Base-by-base conservation (phyloP, 257 asterid species). In the Galeopsis tetrahit region DNA sequence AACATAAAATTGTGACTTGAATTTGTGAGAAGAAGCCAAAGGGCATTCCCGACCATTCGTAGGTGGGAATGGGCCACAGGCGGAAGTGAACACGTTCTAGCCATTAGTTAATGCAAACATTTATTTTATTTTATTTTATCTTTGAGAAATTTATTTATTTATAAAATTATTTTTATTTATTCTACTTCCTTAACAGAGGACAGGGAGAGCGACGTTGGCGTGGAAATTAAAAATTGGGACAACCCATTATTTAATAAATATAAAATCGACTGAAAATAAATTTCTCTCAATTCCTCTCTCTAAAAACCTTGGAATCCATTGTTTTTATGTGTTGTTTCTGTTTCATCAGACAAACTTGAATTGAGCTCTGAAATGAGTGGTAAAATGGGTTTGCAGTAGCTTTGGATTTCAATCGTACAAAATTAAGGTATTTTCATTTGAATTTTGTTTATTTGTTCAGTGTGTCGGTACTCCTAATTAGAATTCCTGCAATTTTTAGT, bases 131-230 rank as follows among this genome's bases (percentile, higher is more conserved):
- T 48, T 32, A 14, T 6, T 13, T 15, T 36, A 21, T 21, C 0
- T 14, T 57, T 70, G 32, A n/a, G n/a, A 51, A 3, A 2, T 31
- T 31, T 15, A 10, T 7, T n/a, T 49, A 1, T 13, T 34, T 4
- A 5, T 7, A 49, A 34, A 7, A 11, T 11, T 56, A 9, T 14
- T 68, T 10, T 21, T 49, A 38, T 7, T 49, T 36, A 4, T 40
- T 61, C 64, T 62, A 65, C 76, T 64, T 58, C 84, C 81, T 78
- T 65, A 73, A 86, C 82, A 74, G 82, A 82, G 85, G 68, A 82
- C 78, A 79, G 15, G 14, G 79, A 79, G 68, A 81, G 78, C 63
- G 83, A 80, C 89, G 9, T 78, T 78, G 74, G 86, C 85, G 82
- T 82, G 79, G 78, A 74, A 70, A 60, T 48, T 63, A 78, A 82